These are phyloP conservation scores for Chrysoporthe deuterocubensis DNA, from an alignment of 2,329 filamentous ascomycete species.

Conservation along the genomic window DNA sequence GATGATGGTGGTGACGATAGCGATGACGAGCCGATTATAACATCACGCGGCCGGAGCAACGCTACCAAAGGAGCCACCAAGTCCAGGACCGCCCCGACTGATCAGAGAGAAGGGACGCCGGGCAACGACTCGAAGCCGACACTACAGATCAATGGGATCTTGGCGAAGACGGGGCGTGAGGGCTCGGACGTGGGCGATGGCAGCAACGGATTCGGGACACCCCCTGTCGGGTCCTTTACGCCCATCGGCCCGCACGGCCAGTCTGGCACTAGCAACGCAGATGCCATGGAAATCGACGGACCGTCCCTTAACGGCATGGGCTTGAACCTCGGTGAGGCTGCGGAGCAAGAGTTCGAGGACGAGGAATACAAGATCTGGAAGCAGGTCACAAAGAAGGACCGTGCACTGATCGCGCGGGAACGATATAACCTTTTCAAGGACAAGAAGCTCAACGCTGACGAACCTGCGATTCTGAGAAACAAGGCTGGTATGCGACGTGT, in stretches of 20 bases:
- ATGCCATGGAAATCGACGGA: slow-evolving; percentile 87
- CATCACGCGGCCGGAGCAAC: slow-evolving; percentile 88
- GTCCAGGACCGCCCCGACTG: slow-evolving; percentile 73
- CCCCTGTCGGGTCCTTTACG: slow-evolving; percentile 60
- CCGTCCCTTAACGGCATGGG: slow-evolving; percentile 70
- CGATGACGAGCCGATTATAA: slow-evolving; percentile 98
- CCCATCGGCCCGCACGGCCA: slow-evolving; percentile 26
- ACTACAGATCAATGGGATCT: slow-evolving; percentile 67
- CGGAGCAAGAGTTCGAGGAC: slow-evolving; percentile 81
- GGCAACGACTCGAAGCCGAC: slow-evolving; percentile 74
- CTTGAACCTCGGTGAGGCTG: slow-evolving; percentile 65
- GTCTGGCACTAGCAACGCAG: slow-evolving; percentile 67
- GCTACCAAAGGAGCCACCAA: slow-evolving; percentile 79
- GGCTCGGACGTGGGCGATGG: slow-evolving; percentile 82
- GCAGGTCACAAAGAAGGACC: slow-evolving; percentile 95
- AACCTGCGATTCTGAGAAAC: slow-evolving; percentile 81
- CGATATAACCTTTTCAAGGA: slow-evolving; percentile 84
- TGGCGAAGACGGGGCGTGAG: slow-evolving; percentile 62
- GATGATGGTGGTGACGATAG: slow-evolving; percentile 87
- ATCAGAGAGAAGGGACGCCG: slow-evolving; percentile 79
- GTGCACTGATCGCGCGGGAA: slow-evolving; percentile 83
- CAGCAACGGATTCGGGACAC: slow-evolving; percentile 85
- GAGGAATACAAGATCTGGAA: slow-evolving; percentile 99
- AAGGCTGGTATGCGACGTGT: slow-evolving; percentile 91
- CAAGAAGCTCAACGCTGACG: slow-evolving; percentile 82